Evolutionary conservation across 495 filamentous ascomycete genomes (phyloP).

Genomic region (Chaetomium cochliodes): DNA sequence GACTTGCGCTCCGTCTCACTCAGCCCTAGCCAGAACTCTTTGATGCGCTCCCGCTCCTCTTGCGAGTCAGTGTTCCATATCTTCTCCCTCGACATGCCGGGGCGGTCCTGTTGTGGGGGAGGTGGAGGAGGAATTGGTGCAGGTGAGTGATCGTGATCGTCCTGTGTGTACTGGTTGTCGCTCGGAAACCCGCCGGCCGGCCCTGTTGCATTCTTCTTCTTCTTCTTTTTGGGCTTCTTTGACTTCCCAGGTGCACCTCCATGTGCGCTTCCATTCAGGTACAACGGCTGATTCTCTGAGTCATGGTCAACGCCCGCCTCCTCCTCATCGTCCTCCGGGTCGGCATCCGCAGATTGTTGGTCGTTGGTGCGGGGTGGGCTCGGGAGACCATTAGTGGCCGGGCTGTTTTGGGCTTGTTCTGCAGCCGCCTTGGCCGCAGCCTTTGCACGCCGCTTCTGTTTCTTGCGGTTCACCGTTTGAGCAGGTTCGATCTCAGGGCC

Average conservation of each 20-base stretch:
- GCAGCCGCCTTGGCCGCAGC: slow-evolving; percentile 68
- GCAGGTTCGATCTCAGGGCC: slow-evolving; percentile 37
- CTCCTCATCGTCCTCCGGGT: slow-evolving; percentile 34
- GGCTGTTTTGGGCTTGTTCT: slow-evolving; percentile 31
- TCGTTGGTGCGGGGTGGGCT: slow-evolving; percentile 37
- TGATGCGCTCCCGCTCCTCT: slow-evolving; percentile 94
- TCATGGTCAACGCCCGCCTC: slow-evolving; percentile 14
- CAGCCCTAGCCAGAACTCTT: slow-evolving; percentile 96
- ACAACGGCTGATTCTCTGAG: slow-evolving; percentile 10
- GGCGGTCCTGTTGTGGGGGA: slow-evolving; percentile 32
- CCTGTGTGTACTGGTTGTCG: slow-evolving; percentile 20
- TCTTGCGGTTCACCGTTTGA: slow-evolving; percentile 77
- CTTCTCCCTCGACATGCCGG: slow-evolving; percentile 66
- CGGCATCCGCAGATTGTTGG: slow-evolving; percentile 33
- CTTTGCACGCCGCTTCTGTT: slow-evolving; percentile 81
- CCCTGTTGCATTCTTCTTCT: slow-evolving; percentile 41
- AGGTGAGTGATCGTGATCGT: slow-evolving; percentile 14
- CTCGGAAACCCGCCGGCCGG: slow-evolving; percentile 18
- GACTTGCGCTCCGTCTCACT: slow-evolving; percentile 91
- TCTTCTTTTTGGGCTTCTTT: slow-evolving; percentile 67
- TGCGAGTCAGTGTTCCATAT: slow-evolving; percentile 96
- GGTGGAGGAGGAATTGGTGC: slow-evolving; percentile 25
- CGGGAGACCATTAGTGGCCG: slow-evolving; percentile 43
- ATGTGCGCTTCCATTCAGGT: slow-evolving; percentile 23
- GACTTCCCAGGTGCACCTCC: slow-evolving; percentile 30